These are phyloP conservation scores for Xylaria grammica DNA, from an alignment of 495 filamentous ascomycete genomes.

Conservation along the genomic window DNA sequence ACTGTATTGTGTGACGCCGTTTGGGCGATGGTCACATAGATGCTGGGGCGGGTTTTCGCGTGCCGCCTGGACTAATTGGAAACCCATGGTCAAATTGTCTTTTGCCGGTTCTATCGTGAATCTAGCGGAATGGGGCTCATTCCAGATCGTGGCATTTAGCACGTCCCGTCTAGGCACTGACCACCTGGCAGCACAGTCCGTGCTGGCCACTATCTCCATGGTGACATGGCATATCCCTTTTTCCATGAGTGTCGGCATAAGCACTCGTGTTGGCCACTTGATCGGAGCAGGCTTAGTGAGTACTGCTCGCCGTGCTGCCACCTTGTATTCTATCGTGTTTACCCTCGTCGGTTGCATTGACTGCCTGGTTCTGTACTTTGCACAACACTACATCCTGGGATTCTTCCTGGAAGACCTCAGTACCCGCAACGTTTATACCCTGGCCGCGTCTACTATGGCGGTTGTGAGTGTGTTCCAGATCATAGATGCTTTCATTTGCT, in stretches of 20 bases:
- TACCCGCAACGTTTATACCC: slow-evolving; percentile 27
- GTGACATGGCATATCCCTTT: slow-evolving; percentile 72
- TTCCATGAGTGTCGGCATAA: slow-evolving; percentile 67
- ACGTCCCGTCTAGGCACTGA: slow-evolving; percentile 54
- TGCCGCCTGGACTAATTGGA: slow-evolving; percentile 57
- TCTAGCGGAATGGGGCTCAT: slow-evolving; percentile 62
- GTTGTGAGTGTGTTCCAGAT: slow-evolving; percentile 49
- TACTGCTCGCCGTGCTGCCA: slow-evolving; percentile 38
- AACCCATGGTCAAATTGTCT: slow-evolving; percentile 60
- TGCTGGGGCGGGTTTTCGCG: slow-evolving; percentile 63
- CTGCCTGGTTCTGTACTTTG: slow-evolving; percentile 35
- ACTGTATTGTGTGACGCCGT: slow-evolving; percentile 45
- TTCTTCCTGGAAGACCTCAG: slow-evolving; percentile 45
- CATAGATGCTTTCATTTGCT: slow-evolving; percentile 39
- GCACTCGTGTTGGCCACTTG: slow-evolving; percentile 67
- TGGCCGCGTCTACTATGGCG: slow-evolving; percentile 32
- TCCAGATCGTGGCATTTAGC: slow-evolving; percentile 60
- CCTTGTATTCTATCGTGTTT: slow-evolving; percentile 39
- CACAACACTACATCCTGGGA: slow-evolving; percentile 38
- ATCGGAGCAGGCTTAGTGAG: slow-evolving; percentile 53
- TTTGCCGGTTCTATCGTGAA: slow-evolving; percentile 62
- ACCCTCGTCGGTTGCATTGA: slow-evolving; percentile 38
- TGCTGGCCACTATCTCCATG: slow-evolving; percentile 63
- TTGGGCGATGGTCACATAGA: slow-evolving; percentile 45
- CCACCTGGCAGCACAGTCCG: slow-evolving; percentile 67